A percentile compares a stretch with the other conserved stretches of the same genome.
Evolutionary conservation across 345 rosid species (phyloP).

Genomic region (Iberis pinnata): DNA sequence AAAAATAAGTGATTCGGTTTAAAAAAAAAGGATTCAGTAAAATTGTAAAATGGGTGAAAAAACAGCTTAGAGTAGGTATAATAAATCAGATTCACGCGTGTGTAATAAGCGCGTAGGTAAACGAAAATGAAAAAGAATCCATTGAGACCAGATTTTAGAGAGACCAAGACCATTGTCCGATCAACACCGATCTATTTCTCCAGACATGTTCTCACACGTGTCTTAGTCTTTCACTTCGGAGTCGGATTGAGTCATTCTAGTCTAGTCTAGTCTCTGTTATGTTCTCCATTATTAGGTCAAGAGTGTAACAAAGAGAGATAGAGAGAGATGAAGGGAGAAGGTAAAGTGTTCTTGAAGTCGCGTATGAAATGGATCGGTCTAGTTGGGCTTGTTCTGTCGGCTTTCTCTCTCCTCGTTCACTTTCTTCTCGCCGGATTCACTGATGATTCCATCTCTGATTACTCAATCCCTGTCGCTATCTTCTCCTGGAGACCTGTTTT

Average conservation of each 20-base stretch:
- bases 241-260: not conserved
- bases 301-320: not conserved
- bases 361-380: slow-evolving; percentile 85
- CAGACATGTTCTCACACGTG: slow-evolving; percentile 34
- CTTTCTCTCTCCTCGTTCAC: slow-evolving; percentile 64
- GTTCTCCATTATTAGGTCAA: slow-evolving; percentile 6
- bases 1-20: too few relatives aligned
- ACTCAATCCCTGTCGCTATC: slow-evolving; percentile 75
- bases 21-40: too few relatives aligned
- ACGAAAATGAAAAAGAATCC: not conserved
- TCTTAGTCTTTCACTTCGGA: not conserved
- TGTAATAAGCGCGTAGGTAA: not conserved
- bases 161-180: slow-evolving; percentile 31
- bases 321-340: slow-evolving; percentile 62
- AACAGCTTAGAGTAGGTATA: not conserved
- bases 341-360: slow-evolving; percentile 65
- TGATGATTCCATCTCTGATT: slow-evolving; percentile 58
- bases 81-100: slow-evolving; percentile 5
- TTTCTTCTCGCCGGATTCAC: slow-evolving; percentile 84
- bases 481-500: slow-evolving; percentile 96
- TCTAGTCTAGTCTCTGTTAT: slow-evolving; percentile 18
- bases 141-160: slow-evolving; percentile 13
- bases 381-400: slow-evolving; percentile 66
- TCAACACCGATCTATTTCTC: slow-evolving; percentile 33
- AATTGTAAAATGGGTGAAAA: too few relatives aligned